Evolutionary conservation across 306 rosid genomes (phyloP).

Genomic region (Pyrus bretschneideri): DNA sequence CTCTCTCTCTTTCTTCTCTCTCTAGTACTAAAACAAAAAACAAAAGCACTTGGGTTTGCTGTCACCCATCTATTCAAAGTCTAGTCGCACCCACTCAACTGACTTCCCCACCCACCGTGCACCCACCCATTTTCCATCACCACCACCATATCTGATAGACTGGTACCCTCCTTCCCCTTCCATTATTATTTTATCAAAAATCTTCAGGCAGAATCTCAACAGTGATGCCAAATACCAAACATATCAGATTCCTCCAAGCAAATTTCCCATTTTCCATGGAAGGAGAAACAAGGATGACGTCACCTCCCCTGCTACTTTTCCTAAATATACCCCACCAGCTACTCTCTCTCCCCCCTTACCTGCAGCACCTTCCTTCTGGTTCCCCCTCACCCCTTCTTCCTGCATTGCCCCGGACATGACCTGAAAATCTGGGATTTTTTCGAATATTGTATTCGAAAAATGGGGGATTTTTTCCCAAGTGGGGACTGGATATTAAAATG

Average conservation of each 20-base stretch:
- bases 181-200: slow-evolving; percentile 48
- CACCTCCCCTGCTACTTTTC: neutral
- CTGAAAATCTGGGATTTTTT: slow-evolving; percentile 67
- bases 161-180: slow-evolving; percentile 6
- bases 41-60: neutral
- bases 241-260: slow-evolving; percentile 26
- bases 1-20: neutral
- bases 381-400: slow-evolving; percentile 19
- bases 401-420: slow-evolving; percentile 36
- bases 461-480: slow-evolving; percentile 1
- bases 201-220: slow-evolving; percentile 68
- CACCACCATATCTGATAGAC: slow-evolving; percentile 3
- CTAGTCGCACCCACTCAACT: slow-evolving; percentile 25
- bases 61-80: slow-evolving; percentile 20
- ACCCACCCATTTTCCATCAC: neutral
- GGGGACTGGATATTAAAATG: neutral
- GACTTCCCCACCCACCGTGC: slow-evolving; percentile 2
- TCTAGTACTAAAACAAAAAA: slow-evolving; percentile 4
- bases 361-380: slow-evolving; percentile 15
- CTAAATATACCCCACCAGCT: slow-evolving; percentile 16
- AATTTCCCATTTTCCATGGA: slow-evolving; percentile 23
- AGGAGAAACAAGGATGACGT: slow-evolving; percentile 15
- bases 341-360: neutral
- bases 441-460: neutral
- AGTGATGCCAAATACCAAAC: slow-evolving; percentile 31